These are phyloP conservation scores for Deinandra increscens DNA, from an alignment of 129 eudicot genomes.

Conservation along the genomic window DNA sequence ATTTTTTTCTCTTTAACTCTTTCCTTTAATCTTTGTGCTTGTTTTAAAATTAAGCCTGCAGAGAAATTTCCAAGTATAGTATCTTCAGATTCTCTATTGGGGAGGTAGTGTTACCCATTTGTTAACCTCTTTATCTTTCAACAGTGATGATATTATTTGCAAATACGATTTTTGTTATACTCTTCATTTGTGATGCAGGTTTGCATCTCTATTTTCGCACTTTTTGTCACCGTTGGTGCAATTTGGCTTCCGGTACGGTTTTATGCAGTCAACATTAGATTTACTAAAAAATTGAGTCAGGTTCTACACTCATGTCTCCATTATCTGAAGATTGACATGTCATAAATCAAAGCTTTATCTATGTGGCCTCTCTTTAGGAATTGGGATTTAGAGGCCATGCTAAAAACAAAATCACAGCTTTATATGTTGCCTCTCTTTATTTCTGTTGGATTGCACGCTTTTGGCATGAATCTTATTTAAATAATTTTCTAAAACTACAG, in stretches of 20 bases:
- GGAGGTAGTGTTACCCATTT: conserved; percentile 48
- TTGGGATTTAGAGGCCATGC: background rate
- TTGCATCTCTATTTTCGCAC: conserved; percentile 53
- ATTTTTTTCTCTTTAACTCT: background rate
- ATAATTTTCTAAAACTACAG: conserved; percentile 32
- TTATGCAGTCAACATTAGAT: conserved; percentile 18
- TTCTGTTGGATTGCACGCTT: background rate
- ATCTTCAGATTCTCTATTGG: conserved; percentile 67
- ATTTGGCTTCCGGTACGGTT: conserved; percentile 78
- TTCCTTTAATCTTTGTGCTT: conserved; percentile 4
- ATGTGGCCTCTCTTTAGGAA: background rate
- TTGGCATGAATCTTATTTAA: background rate
- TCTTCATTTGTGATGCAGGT: conserved; percentile 47
- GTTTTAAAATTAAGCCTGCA: conserved; percentile 63
- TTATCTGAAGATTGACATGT: background rate
- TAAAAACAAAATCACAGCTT: background rate
- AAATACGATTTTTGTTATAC: background rate
- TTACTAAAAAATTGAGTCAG: background rate
- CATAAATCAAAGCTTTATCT: background rate
- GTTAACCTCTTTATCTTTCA: background rate
- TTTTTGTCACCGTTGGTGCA: conserved; percentile 48
- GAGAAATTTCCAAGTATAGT: conserved; percentile 77
- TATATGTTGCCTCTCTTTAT: background rate
- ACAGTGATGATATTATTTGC: background rate
- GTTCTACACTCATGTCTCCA: background rate